Percentiles rank a stretch among this genome's conserved stretches.
Evolutionary conservation across 805 yeast species (phyloP).

Genomic region (Barnettozyma salicaria): DNA sequence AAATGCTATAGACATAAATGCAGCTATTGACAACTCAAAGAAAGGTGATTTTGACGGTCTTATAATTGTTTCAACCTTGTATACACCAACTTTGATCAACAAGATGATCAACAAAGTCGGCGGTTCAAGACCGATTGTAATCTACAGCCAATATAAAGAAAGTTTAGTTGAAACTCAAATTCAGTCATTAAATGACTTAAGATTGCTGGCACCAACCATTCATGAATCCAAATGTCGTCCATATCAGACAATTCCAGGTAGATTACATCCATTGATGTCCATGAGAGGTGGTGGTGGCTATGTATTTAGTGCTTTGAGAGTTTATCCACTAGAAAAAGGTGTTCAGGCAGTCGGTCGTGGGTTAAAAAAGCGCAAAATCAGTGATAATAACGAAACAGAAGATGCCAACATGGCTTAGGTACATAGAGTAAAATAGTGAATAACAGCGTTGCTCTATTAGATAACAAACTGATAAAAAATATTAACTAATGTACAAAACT

Average conservation of each 20-base stretch:
- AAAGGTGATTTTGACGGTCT: conserved; percentile 66
- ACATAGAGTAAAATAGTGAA: too few relatives aligned
- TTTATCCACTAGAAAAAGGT: conserved; percentile 59
- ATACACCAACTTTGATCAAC: conserved; percentile 60
- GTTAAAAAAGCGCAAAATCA: conserved; percentile 27
- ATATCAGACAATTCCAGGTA: conserved; percentile 90
- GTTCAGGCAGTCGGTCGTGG: conserved; percentile 67
- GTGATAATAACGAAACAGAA: conserved; percentile 16
- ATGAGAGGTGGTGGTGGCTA: conserved; percentile 91
- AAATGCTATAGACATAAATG: conserved; percentile 43
- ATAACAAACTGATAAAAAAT: not conserved
- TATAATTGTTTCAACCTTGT: conserved; percentile 65
- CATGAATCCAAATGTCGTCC: conserved; percentile 77
- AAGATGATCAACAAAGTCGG: conserved; percentile 56
- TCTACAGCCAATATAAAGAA: conserved; percentile 81
- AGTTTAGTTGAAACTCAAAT: conserved; percentile 68
- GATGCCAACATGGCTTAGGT: conserved; percentile 1
- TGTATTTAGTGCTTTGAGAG: conserved; percentile 70
- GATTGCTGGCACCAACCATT: conserved; percentile 77
- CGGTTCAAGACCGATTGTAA: conserved; percentile 83
- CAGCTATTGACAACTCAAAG: conserved; percentile 44
- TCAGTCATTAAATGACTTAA: conserved; percentile 55
- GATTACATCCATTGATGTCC: conserved; percentile 93
- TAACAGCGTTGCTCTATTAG: not conserved
- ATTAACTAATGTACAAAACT: conserved; percentile 3